A percentile compares a stretch with the other conserved stretches of the same genome.
These are phyloP conservation scores for Barbatosphaeria neglecta DNA, from an alignment of 495 filamentous ascomycete genomes.

Conservation along the genomic window DNA sequence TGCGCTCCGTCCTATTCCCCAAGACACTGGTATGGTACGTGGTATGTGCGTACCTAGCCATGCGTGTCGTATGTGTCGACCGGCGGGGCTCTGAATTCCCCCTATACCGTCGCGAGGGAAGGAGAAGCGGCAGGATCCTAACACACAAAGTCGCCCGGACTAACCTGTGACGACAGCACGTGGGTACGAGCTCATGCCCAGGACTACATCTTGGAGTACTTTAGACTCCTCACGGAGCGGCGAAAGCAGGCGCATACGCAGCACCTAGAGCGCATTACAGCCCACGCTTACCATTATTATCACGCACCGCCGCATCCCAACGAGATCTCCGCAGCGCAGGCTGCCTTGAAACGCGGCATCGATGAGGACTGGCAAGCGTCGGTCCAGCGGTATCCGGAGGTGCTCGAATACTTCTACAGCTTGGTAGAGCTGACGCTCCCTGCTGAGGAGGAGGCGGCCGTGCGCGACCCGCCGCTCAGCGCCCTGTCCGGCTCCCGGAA, in stretches of 20 bases:
- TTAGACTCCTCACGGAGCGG: constrained; percentile 45
- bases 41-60: no score
- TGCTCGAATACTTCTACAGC: constrained; percentile 61
- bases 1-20: no score
- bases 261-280: constrained; percentile 45
- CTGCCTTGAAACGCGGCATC: constrained; percentile 52
- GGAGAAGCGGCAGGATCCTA: no score
- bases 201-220: constrained; percentile 58
- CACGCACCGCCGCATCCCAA: constrained; percentile 40
- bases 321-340: constrained; percentile 47
- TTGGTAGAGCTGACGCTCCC: constrained; percentile 51
- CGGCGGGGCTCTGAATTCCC: no score
- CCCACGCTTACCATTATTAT: constrained; percentile 47
- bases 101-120: no score
- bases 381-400: constrained; percentile 60
- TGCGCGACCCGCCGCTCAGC: constrained; percentile 44
- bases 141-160: no score
- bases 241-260: constrained; percentile 46
- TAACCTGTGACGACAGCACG: constrained; percentile 28
- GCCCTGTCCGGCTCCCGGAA: constrained; percentile 35
- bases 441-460: constrained; percentile 36
- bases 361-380: constrained; percentile 62
- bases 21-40: no score
- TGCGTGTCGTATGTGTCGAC: no score
- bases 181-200: constrained; percentile 63